These are phyloP conservation scores for Astrothelium macrocarpum DNA, from an alignment of 495 filamentous ascomycete species.

Conservation along the genomic window DNA sequence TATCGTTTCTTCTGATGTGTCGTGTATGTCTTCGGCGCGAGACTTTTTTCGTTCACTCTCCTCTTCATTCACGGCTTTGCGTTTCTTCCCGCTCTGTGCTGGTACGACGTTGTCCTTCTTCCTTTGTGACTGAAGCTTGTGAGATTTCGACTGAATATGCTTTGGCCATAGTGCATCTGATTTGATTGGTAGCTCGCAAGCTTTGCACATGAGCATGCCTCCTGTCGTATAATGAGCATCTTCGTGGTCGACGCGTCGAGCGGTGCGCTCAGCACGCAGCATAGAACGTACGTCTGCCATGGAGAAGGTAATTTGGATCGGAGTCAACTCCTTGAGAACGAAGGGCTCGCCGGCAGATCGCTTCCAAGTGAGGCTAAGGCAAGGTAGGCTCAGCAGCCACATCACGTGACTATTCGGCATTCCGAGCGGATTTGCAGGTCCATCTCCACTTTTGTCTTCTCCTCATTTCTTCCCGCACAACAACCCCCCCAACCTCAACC, in stretches of 20 bases:
- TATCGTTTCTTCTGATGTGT: conserved; percentile 1
- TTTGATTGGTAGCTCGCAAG: conserved; percentile 52
- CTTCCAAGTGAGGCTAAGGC: neutral
- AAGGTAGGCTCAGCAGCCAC: neutral
- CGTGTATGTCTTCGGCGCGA: conserved; percentile 7
- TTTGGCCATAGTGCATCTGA: conserved; percentile 51
- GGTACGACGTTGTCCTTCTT: conserved; percentile 12
- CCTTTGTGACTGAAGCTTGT: conserved; percentile 26
- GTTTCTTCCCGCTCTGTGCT: conserved; percentile 44
- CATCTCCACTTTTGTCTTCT: neutral
- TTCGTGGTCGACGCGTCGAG: conserved; percentile 61
- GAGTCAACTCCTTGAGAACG: neutral
- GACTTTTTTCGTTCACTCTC: conserved; percentile 20
- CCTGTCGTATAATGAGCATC: conserved; percentile 51
- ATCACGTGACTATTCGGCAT: neutral
- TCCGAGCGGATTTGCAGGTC: conserved; percentile 2
- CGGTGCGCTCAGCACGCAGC: conserved; percentile 69
- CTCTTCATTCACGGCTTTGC: conserved; percentile 45
- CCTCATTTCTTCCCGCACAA: conserved; percentile 2
- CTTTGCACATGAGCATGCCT: conserved; percentile 49
- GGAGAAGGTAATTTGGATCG: neutral
- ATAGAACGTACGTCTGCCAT: conserved; percentile 84
- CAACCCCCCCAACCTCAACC: too few relatives aligned
- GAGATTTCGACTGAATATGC: conserved; percentile 42
- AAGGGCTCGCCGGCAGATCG: neutral